A percentile compares a stretch with the other conserved stretches of the same genome.
phyloP scores from a whole-genome alignment of 768 basidiomycete genomes.

The Lactifluus rugatus region DNA sequence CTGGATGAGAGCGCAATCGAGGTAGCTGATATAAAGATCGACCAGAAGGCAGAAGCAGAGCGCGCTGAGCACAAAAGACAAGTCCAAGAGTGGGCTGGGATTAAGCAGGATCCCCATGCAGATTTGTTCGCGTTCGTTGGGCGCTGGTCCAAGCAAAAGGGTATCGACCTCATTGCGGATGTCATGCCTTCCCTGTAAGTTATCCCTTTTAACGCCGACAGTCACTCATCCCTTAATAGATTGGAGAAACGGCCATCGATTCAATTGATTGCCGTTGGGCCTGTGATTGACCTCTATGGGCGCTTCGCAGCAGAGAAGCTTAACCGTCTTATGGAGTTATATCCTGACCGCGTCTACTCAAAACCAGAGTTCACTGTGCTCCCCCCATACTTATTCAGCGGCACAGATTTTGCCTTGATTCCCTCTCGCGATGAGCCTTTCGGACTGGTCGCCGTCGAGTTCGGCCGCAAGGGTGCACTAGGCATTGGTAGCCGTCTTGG shows the following conservation, averaged over 20 bases:
- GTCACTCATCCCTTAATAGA: slow-evolving; percentile 30
- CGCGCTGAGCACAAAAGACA: slow-evolving; percentile 86
- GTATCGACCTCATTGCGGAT: slow-evolving; percentile 94
- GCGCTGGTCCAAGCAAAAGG: slow-evolving; percentile 97
- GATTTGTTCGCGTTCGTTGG: slow-evolving; percentile 95
- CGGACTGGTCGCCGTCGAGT: slow-evolving; percentile 92
- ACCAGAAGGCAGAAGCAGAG: slow-evolving; percentile 75
- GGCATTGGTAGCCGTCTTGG: slow-evolving; percentile 92
- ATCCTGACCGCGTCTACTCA: slow-evolving; percentile 89
- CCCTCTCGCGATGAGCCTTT: slow-evolving; percentile 96
- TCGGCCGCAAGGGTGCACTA: slow-evolving; percentile 91
- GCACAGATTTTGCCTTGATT: slow-evolving; percentile 92
- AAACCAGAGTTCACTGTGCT: slow-evolving; percentile 94
- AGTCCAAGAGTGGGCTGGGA: slow-evolving; percentile 91
- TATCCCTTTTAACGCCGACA: slow-evolving; percentile 6
- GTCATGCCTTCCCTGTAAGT: slow-evolving; percentile 83
- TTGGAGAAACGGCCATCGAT: slow-evolving; percentile 79
- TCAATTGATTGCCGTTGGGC: slow-evolving; percentile 83
- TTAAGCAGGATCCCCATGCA: slow-evolving; percentile 82
- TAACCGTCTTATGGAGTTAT: slow-evolving; percentile 86
- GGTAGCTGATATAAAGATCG: slow-evolving; percentile 66
- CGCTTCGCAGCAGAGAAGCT: slow-evolving; percentile 94
- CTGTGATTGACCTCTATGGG: slow-evolving; percentile 92
- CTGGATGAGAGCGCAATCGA: slow-evolving; percentile 69
- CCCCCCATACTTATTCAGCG: slow-evolving; percentile 88